A percentile compares a stretch with the other conserved stretches of the same genome.
Evolutionary conservation across 176 grass and related monocot genomes (phyloP).

Genomic region (Triticum timopheevii): DNA sequence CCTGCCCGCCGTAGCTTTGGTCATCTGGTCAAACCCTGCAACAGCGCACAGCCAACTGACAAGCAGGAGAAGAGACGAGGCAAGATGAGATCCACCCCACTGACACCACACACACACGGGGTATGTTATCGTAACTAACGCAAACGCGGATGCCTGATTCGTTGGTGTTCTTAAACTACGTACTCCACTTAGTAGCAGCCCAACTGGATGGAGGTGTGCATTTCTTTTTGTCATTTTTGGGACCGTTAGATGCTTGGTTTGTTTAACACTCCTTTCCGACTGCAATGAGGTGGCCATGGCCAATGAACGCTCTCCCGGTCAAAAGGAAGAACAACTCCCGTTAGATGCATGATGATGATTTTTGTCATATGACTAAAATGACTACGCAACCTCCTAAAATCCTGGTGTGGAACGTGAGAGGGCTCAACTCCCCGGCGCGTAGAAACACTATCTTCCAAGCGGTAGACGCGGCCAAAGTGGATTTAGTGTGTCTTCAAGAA

Average conservation of each 20-base stretch:
- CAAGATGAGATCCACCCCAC: not conserved
- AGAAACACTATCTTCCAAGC: too few relatives aligned
- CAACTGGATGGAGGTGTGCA: not conserved
- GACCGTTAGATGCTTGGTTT: not conserved
- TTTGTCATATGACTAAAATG: too few relatives aligned
- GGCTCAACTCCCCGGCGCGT: too few relatives aligned
- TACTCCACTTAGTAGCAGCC: too few relatives aligned
- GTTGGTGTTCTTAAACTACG: too few relatives aligned
- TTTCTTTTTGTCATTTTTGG: not conserved
- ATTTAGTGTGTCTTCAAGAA: too few relatives aligned
- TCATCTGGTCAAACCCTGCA: conserved; percentile 17
- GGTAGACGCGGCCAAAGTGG: too few relatives aligned
- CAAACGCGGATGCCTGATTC: not conserved
- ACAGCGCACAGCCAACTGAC: not conserved
- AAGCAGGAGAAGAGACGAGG: not conserved
- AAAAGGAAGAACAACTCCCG: not conserved
- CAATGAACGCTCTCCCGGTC: not conserved
- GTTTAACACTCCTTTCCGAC: too few relatives aligned
- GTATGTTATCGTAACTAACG: not conserved
- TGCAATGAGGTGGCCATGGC: not conserved
- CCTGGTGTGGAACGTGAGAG: too few relatives aligned
- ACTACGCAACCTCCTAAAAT: too few relatives aligned
- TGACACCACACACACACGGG: not conserved
- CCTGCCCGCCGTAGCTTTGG: not conserved
- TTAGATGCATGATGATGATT: not conserved